A percentile compares a stretch with the other conserved stretches of the same genome.
phyloP scores from a whole-genome alignment of 768 basidiomycete species.

The Cystobasidium onofrii region DNA sequence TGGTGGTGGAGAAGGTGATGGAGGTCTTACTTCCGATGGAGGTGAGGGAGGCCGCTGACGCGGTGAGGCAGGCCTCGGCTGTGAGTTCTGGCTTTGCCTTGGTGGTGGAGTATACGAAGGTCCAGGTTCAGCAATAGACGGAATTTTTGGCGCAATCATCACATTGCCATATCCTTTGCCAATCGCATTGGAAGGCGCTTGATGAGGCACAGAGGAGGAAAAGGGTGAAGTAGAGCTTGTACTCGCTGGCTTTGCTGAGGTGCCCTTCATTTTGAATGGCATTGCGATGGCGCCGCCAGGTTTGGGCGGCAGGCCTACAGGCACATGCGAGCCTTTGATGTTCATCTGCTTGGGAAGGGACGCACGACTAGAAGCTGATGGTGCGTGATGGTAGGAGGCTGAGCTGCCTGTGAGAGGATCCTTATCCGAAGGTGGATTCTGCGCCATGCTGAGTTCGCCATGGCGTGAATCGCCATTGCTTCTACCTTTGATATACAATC shows the following conservation, averaged over 20 bases:
- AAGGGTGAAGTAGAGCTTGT: not conserved
- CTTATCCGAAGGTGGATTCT: not conserved
- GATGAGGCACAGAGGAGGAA: not conserved
- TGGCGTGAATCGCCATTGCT: not conserved
- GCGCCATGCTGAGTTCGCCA: not conserved
- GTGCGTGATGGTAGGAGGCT: not conserved
- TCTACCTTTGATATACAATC: not conserved
- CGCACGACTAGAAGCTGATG: not conserved
- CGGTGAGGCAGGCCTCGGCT: not conserved
- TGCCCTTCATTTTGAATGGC: not conserved
- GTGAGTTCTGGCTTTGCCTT: not conserved
- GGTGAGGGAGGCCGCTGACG: not conserved
- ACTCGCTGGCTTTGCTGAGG: not conserved
- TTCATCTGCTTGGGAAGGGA: not conserved
- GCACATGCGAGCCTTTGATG: not conserved
- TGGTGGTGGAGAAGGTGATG: not conserved
- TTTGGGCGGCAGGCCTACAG: not conserved
- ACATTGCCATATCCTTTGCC: conserved; percentile 9
- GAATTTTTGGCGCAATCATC: not conserved
- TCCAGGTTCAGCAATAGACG: not conserved
- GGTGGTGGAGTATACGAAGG: conserved; percentile 7
- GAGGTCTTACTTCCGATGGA: conserved; percentile 4
- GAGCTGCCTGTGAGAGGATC: not conserved
- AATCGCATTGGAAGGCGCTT: not conserved
- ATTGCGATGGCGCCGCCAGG: not conserved